Evolutionary conservation across 805 yeast genomes (phyloP).

Genomic region (Nakazawaea laoshanensis): DNA sequence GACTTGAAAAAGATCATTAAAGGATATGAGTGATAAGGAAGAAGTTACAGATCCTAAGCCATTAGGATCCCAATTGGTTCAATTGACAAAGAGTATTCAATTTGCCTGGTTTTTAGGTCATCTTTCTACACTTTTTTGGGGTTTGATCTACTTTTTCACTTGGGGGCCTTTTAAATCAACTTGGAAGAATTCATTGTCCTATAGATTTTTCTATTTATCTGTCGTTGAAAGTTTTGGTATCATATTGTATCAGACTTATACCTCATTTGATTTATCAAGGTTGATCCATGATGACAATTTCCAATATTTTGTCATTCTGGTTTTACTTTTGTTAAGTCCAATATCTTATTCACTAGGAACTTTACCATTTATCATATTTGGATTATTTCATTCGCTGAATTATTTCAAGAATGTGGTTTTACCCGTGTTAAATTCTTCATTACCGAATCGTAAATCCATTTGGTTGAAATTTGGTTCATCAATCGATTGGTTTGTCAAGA

Average conservation of each 20-base stretch:
- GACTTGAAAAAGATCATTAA: not conserved
- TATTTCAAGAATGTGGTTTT: slow-evolving; percentile 58
- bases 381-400: slow-evolving; percentile 74
- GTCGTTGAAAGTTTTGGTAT: slow-evolving; percentile 70
- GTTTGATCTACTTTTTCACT: slow-evolving; percentile 28
- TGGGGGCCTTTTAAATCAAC: slow-evolving; percentile 20
- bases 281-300: slow-evolving; percentile 55
- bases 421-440: slow-evolving; percentile 43
- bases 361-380: slow-evolving; percentile 68
- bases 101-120: slow-evolving; percentile 74
- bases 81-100: slow-evolving; percentile 34
- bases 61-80: slow-evolving; percentile 1
- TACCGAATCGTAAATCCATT: slow-evolving; percentile 12
- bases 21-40: not conserved
- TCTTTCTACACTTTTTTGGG: slow-evolving; percentile 32
- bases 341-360: slow-evolving; percentile 54
- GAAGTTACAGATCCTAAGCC: not conserved
- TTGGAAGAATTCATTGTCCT: slow-evolving; percentile 20
- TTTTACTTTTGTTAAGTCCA: slow-evolving; percentile 47
- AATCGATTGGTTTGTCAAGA: slow-evolving; percentile 36
- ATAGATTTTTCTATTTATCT: slow-evolving; percentile 27
- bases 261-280: slow-evolving; percentile 18
- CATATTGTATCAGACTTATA: slow-evolving; percentile 54
- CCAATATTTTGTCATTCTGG: slow-evolving; percentile 58
- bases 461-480: slow-evolving; percentile 8